Evolutionary conservation across 2,329 filamentous ascomycete species (phyloP), one percentile per base, ranked within the genome.

Genomic region (Fusarium sambucinum): DNA sequence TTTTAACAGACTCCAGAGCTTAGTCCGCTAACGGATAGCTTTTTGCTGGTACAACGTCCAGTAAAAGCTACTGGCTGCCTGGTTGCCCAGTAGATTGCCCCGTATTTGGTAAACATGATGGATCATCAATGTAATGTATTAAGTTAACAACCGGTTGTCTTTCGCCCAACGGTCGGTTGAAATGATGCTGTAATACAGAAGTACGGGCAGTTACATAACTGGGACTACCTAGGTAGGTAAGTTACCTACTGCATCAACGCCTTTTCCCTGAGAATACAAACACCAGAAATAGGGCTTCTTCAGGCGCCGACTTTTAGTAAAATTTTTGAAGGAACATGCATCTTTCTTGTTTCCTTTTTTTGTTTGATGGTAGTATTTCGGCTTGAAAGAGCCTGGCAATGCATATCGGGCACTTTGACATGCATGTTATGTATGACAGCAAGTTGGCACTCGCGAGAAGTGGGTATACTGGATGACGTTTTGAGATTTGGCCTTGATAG

Each of bases 1-100:
- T 41, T 41, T 51, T 42, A 25, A 61, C 66, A 61, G 53, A 52
- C 66, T 63, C 27, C 27, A 44, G 44, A 69, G 47, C 55, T 61
- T 30, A n/a, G 30, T 21, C 21, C 29, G 29, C 58, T 63, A 63
- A 51, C 16, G 30, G 37, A 40, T 42, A 54, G 59, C 54, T 68
- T 23, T 44, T 37, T 32, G 7, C 35, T 21, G 46, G 45, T 35
- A 45, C 23, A 52, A 41, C 23, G n/a, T 37, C 30, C 51, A 63
- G 58, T 58, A 38, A 47, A n/a, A n/a, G n/a, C 62, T 56, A 12
- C 6, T 14, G 53, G 30, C 46, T 23, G 13, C 10, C 41, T 25
- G 55, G 55, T 58, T 58, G 55, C 40, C 48, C 40, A 55, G 55
- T 40, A 58, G 40, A 40, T n/a, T 57, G 37, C 37, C 46, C 46